Conservation (phyloP, 257 asterid genomes). For the Petunia axillaris region DNA sequence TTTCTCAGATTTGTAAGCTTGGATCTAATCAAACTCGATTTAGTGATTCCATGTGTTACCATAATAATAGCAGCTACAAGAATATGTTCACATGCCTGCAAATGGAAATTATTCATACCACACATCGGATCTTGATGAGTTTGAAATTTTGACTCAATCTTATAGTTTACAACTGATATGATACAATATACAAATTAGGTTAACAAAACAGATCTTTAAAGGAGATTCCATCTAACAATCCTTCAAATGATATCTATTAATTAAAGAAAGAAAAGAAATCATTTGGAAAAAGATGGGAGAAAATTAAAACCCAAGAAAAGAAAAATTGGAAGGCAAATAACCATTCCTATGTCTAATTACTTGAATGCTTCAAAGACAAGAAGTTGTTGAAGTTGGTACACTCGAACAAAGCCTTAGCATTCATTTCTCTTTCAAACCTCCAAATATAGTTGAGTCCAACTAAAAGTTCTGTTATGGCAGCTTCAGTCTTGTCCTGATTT, state of each 20-base stretch:
- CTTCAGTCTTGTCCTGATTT: constrained; percentile 82
- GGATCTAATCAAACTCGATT: constrained; percentile 46
- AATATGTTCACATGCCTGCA: constrained; percentile 59
- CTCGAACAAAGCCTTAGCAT: constrained; percentile 71
- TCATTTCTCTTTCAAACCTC: constrained; percentile 97
- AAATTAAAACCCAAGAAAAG: not conserved
- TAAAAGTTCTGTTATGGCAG: constrained; percentile 92
- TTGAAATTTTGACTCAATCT: constrained; percentile 33
- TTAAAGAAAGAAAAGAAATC: not conserved
- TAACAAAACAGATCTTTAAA: constrained; percentile 46
- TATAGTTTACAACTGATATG: constrained; percentile 52
- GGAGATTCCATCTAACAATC: constrained; percentile 34
- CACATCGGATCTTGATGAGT: not conserved
- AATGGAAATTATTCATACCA: not conserved
- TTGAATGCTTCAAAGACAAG: constrained; percentile 39
- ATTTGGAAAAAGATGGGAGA: not conserved
- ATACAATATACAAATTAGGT: constrained; percentile 56
- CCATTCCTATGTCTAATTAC: constrained; percentile 5
- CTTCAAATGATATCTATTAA: constrained; percentile 32
- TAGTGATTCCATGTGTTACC: constrained; percentile 40
- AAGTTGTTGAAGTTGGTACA: constrained; percentile 53
- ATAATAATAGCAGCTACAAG: constrained; percentile 44
- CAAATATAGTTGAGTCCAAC: constrained; percentile 93
- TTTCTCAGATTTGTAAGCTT: constrained; percentile 18
- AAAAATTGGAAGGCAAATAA: not conserved